These are phyloP conservation scores for Amauroascus verrucosus DNA, from an alignment of 2,329 filamentous ascomycete genomes.

Conservation along the genomic window DNA sequence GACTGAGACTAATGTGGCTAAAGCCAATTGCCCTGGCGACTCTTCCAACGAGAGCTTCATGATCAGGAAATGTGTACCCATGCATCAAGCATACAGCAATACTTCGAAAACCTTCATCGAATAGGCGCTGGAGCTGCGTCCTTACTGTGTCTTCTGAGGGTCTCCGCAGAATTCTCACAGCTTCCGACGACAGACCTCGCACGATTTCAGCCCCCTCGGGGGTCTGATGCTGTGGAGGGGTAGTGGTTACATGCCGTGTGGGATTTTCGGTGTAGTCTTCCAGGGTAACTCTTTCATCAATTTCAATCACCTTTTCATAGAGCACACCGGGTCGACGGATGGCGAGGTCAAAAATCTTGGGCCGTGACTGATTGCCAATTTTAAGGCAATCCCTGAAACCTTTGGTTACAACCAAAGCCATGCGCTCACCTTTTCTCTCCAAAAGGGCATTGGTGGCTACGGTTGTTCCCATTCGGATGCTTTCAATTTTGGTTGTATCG, in stretches of 20 bases:
- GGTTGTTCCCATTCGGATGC: constrained; percentile 91
- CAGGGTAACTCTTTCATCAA: constrained; percentile 80
- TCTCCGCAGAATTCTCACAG: constrained; percentile 57
- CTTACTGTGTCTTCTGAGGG: constrained; percentile 47
- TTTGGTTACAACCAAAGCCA: constrained; percentile 75
- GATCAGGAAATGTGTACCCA: constrained; percentile 79
- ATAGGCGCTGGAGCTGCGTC: constrained; percentile 55
- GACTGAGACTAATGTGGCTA: constrained; percentile 67
- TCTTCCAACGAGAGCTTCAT: constrained; percentile 67
- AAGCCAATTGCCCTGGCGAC: constrained; percentile 75
- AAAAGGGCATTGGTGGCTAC: constrained; percentile 87
- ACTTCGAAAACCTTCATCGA: constrained; percentile 61
- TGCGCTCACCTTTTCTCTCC: constrained; percentile 80
- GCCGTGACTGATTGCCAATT: constrained; percentile 84
- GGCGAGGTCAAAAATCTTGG: constrained; percentile 81
- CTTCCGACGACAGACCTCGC: constrained; percentile 62
- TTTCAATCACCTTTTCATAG: constrained; percentile 75
- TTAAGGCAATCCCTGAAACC: constrained; percentile 80
- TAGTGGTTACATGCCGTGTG: constrained; percentile 48
- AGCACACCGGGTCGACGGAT: constrained; percentile 80
- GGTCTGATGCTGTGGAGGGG: constrained; percentile 29
- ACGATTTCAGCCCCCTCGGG: constrained; percentile 48
- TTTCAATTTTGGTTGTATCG: constrained; percentile 74
- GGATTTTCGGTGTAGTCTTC: constrained; percentile 91
- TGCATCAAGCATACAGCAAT: constrained; percentile 89